Conservation (phyloP, 1,284 basidiomycete species). For the Ganoderma sinense region DNA sequence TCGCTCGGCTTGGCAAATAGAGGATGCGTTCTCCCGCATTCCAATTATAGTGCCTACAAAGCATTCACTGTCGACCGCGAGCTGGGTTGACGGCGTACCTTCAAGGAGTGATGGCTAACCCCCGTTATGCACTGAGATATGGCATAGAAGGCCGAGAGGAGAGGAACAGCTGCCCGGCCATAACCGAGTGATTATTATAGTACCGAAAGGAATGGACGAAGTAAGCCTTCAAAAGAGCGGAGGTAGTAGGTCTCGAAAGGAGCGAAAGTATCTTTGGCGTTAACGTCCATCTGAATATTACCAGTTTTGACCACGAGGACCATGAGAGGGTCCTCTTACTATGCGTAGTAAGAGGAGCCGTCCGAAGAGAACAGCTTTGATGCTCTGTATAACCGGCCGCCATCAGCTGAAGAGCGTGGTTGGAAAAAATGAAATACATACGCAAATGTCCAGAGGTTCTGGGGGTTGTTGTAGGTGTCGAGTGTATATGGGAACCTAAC, state of each 20-base stretch:
- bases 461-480: slow-evolving; percentile 70
- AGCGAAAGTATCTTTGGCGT: neutral
- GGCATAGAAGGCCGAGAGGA: neutral
- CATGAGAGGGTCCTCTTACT: neutral
- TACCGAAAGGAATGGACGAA: neutral
- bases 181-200: neutral
- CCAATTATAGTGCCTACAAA: neutral
- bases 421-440: slow-evolving; percentile 30
- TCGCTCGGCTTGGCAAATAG: too few species aligned
- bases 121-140: neutral
- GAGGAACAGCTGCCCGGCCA: neutral
- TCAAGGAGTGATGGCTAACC: neutral
- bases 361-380: neutral
- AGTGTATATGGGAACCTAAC: slow-evolving; percentile 67
- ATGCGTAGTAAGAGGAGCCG: neutral
- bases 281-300: neutral
- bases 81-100: neutral
- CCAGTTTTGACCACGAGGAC: neutral
- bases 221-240: neutral
- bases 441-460: slow-evolving; percentile 67
- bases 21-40: neutral
- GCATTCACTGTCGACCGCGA: too few species aligned
- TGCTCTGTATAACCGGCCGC: neutral
- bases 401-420: neutral
- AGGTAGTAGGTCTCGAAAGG: neutral